phyloP scores from a whole-genome alignment of 2,329 filamentous ascomycete species.

The Trichocomaceae sp. region DNA sequence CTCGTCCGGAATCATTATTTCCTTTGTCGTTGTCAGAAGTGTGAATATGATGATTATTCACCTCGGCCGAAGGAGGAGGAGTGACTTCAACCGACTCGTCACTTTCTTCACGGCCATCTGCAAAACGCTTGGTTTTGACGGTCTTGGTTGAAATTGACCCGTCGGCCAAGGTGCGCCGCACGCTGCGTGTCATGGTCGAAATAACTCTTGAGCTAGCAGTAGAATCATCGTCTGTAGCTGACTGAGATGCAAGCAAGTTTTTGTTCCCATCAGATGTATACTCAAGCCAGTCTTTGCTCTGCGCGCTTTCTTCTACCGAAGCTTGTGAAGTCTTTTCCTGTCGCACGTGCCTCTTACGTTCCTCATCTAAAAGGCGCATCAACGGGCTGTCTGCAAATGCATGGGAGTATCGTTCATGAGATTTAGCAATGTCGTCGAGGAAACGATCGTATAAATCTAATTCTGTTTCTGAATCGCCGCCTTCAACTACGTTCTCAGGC shows the following conservation, averaged over 20 bases:
- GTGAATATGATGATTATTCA: neutral
- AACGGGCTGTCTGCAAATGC: conserved; percentile 29
- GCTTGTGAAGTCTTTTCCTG: conserved; percentile 16
- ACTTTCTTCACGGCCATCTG: conserved; percentile 55
- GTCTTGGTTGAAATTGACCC: conserved; percentile 54
- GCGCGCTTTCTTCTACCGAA: conserved; percentile 13
- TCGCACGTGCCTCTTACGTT: conserved; percentile 21
- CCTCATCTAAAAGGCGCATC: conserved; percentile 30
- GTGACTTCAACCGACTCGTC: conserved; percentile 47
- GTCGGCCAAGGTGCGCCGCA: conserved; percentile 49
- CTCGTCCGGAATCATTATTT: neutral
- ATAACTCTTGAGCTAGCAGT: conserved; percentile 35
- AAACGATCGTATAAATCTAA: conserved; percentile 50
- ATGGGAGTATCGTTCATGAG: conserved; percentile 26
- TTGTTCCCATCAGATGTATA: conserved; percentile 12
- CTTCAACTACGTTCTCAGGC: conserved; percentile 14
- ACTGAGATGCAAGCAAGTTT: conserved; percentile 6
- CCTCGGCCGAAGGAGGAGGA: conserved; percentile 15
- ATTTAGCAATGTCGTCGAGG: conserved; percentile 31
- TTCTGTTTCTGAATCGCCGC: conserved; percentile 37
- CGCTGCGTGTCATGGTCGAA: conserved; percentile 52
- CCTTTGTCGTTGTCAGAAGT: neutral
- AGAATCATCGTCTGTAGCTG: conserved; percentile 18
- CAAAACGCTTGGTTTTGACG: conserved; percentile 52
- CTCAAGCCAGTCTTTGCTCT: conserved; percentile 23